Evolutionary conservation across 352 stramenopile species (phyloP), one percentile per base, ranked within the genome.

Genomic region (Achlya hypogyna): DNA sequence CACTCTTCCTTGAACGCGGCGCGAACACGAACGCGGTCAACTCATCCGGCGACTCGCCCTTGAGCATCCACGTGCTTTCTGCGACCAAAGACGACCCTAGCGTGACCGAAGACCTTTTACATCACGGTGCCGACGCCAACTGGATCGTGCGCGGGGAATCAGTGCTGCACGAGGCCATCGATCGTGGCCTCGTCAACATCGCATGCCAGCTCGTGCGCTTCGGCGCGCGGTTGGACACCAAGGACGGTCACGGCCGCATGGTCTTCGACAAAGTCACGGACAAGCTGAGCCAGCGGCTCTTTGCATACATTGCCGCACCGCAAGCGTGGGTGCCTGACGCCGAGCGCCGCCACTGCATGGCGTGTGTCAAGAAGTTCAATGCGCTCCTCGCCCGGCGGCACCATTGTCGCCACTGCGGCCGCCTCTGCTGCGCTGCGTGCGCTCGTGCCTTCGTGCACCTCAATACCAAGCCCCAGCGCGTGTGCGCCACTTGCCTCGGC

Each of bases 241-340:
- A 86, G 56, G 79, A 88, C 60, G 78, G 86, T 42, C 68, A 72
- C 0, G 78, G 76, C 32, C 79, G 81, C 65, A 86, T 74, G 28
- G 79, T 88, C 4, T 88, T 88, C 56, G 79, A 88, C 64, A 88
- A 88, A 62, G 77, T 86, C 52, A 73, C 82, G 38, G 60, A 58
- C 29, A 40, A 31, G 18, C 63, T 76, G 28, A 67, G 84, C 16
- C 75, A 79, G 62, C 77, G 74, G 74, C 67, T 88, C 16, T 75
- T 88, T 67, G 71, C 59, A 53, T 81, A 88, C 53, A 72, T 86
- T 31, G 47, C 69, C 14, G 68, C 80, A 28, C 54, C 73, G 60
- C 77, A 77, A 18, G 70, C 80, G 53, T 88, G 79, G 79, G 69
- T 88, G 51, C 71, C 74, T 16, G 79, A 88, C 66, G 72, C 49